Base-by-base conservation (phyloP, 192 early-diverging fungal species). In the Backusella tarrabulga region DNA sequence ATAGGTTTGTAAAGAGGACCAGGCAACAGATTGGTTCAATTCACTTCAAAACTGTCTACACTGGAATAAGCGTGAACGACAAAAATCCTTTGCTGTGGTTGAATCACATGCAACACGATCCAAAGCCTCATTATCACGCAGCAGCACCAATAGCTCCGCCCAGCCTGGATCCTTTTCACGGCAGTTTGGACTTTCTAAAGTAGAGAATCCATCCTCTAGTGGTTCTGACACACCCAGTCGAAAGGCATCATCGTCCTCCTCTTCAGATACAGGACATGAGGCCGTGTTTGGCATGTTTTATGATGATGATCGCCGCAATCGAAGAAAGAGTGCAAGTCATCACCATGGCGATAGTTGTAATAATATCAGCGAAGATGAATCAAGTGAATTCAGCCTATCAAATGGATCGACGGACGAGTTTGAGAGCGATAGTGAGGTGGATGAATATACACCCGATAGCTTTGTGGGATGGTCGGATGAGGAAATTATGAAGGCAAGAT, bases 51-150 rank as follows among this genome's bases (percentile, higher is more conserved):
- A 93, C 35, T 97, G 94, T 73, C 79, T 99, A 52, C 88, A 91
- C 63, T 99, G 98, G 98, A 99, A 99, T 80, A 92, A 96, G 69
- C 88, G 98, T 34, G 89, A 92, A 77, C 83, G 91, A 14, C 98
- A 99, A 85, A 97, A 97, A 79, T 85, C 89, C 38, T 96, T 95
- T 85, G 79, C 76, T 8, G 85, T 84, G 1, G 82, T 86, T 0
- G 87, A 88, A 41, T 83, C 83, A n/a, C 63, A 76, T 35, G 36
- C 72, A 6, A 63, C 11, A 36, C 38, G 32, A 29, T 67, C 42
- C 35, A 76, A 67, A 21, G 19, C 34, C 23, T 42, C 15, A 4
- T 34, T 42, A 21, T 34, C 26, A 23, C 75, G 75, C 11, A 56
- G 19, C 12, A 35, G 46, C 34, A 34, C 8, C 26, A 68, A 68